Evolutionary conservation across 805 yeast genomes (phyloP).

Genomic region (Suhomyces canberraensis): DNA sequence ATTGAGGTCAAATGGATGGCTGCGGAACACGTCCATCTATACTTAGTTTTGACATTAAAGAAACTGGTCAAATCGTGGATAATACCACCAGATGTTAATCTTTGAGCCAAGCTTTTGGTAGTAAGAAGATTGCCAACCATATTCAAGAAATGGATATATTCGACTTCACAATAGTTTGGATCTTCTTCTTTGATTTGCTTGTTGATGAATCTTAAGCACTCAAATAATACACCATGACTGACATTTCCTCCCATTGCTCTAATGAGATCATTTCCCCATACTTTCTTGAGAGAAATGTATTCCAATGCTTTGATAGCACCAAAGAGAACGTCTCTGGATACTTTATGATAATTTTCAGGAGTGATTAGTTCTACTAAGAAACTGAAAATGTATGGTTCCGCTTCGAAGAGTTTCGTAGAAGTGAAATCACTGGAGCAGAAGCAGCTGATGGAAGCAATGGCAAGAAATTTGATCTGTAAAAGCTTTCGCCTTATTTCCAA

Average conservation of each 20-base stretch:
- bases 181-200: conserved; percentile 45
- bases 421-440: conserved; percentile 56
- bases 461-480: conserved; percentile 59
- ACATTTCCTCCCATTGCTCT: conserved; percentile 82
- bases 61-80: conserved; percentile 63
- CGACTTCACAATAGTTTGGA: conserved; percentile 29
- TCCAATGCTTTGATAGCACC: conserved; percentile 68
- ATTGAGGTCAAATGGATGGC: conserved; percentile 50
- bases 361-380: conserved; percentile 70
- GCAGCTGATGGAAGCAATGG: conserved; percentile 63
- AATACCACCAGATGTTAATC: conserved; percentile 73
- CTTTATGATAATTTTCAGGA: conserved; percentile 49
- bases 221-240: conserved; percentile 78
- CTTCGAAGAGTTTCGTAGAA: conserved; percentile 63
- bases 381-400: conserved; percentile 66
- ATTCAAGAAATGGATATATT: conserved; percentile 55
- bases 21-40: conserved; percentile 57
- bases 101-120: conserved; percentile 50
- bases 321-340: conserved; percentile 52
- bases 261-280: conserved; percentile 74
- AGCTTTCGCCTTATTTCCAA: conserved; percentile 55
- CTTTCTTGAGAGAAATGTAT: conserved; percentile 61
- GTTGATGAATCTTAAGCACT: conserved; percentile 61
- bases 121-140: conserved; percentile 61
- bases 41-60: conserved; percentile 48